These are phyloP conservation scores for Rhododendron simsii DNA, from an alignment of 148 eudicot genomes.

Conservation along the genomic window DNA sequence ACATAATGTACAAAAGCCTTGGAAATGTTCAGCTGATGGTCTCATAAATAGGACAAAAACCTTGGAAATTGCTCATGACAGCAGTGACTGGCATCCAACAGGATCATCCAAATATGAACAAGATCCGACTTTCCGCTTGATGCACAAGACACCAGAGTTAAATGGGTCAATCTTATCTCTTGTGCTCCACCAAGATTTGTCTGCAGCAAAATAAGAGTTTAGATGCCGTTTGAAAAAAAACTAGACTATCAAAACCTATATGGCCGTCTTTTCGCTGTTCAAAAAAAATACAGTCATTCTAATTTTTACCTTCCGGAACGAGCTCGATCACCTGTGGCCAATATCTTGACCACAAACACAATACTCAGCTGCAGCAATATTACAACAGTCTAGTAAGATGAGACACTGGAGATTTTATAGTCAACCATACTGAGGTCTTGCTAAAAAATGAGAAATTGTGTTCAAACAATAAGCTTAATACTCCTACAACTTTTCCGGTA, in stretches of 20 bases:
- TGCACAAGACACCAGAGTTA: constrained; percentile 79
- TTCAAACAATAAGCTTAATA: not conserved
- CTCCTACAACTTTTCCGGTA: not conserved
- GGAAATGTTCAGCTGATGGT: not conserved
- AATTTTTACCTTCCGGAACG: constrained; percentile 66
- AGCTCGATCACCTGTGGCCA: constrained; percentile 96
- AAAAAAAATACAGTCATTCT: not conserved
- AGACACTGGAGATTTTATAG: not conserved
- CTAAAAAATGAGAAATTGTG: not conserved
- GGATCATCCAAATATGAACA: constrained; percentile 99
- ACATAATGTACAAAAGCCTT: not conserved
- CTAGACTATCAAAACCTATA: not conserved
- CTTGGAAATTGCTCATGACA: constrained; percentile 96
- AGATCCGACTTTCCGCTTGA: constrained; percentile 91
- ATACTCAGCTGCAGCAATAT: constrained; percentile 59
- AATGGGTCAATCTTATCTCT: constrained; percentile 78
- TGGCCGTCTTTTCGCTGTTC: not conserved
- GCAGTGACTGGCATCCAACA: constrained; percentile 78
- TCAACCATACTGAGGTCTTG: not conserved
- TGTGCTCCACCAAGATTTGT: constrained; percentile 87
- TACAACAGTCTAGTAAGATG: constrained; percentile 4
- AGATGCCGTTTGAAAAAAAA: not conserved
- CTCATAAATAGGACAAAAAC: constrained; percentile 26
- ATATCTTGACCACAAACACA: constrained; percentile 97
- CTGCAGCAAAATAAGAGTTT: constrained; percentile 35